Base-by-base conservation (phyloP, 148 eudicot genomes). In the Cornus florida region DNA sequence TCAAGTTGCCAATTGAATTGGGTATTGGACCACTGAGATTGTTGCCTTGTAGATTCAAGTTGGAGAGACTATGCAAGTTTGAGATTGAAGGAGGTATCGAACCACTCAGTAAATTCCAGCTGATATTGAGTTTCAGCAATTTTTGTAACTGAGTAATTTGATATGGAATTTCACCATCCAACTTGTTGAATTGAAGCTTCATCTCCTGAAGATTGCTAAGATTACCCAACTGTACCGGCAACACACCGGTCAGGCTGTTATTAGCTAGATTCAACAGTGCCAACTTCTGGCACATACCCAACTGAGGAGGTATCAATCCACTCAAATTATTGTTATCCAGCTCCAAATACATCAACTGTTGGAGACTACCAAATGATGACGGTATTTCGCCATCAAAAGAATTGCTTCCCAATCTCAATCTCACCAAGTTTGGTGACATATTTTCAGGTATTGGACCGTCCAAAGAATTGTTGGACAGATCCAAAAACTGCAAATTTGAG, bases 21-120 rank as follows among this genome's bases (percentile, higher is more conserved):
- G 97, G 96, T 73, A 93, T 86, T 17, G 83, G 56, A 53, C 94
- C 98, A 72, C 53, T 90, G 0, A 95, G 86, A 38, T 79, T 75
- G 85, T 95, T 95, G 32, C 68, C 81, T 59, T 88, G 89, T 80
- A 95, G 80, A 78, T 91, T 90, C 82, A 95, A 83, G 81, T 78
- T 87, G n/a, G 69, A 46, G 5, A 95, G 92, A 9, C 66, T 85
- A 24, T 7, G 32, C 90, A 93, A 84, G 7, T 65, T 76, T 11
- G 91, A 83, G 62, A 95, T 77, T 4, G 91, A 89, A 75, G 65
- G 20, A 73, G 97, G 97, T 62, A 95, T 91, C 1, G 85, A 75
- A 59, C 98, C 96, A 35, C 16, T 82, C 14, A 95, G 57, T 1
- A 64, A 79, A 82, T 93, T 95, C 82, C 75, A 78, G 76, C 97